These are phyloP conservation scores for Brettanomyces sp. DNA, from an alignment of 805 yeast species.

Conservation along the genomic window DNA sequence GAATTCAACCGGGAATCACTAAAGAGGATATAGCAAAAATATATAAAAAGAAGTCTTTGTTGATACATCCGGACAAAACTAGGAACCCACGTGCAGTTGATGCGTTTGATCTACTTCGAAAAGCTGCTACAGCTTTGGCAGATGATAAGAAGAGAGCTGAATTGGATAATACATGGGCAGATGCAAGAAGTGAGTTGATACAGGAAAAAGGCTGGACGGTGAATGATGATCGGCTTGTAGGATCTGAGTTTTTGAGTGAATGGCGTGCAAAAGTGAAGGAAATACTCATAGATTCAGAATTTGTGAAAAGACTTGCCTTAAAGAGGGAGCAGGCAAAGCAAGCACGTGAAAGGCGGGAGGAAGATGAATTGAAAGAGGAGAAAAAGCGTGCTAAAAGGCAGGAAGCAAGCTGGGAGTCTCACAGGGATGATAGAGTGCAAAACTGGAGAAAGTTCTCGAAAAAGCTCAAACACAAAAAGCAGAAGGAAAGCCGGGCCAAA, in stretches of 20 bases:
- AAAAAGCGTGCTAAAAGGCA: slow-evolving; percentile 25
- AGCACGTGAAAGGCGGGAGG: slow-evolving; percentile 25
- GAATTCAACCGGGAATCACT: slow-evolving; percentile 33
- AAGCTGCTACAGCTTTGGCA: slow-evolving; percentile 36
- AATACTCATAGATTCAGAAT: slow-evolving; percentile 36
- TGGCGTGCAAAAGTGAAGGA: slow-evolving; percentile 36
- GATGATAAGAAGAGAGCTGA: slow-evolving; percentile 29
- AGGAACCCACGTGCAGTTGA: slow-evolving; percentile 46
- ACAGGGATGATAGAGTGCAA: slow-evolving; percentile 45
- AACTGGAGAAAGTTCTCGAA: slow-evolving; percentile 49
- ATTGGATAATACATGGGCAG: slow-evolving; percentile 36
- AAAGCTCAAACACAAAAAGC: slow-evolving; percentile 34
- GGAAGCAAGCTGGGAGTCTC: slow-evolving; percentile 52
- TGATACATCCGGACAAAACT: slow-evolving; percentile 64
- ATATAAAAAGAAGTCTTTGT: slow-evolving; percentile 49
- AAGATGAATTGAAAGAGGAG: slow-evolving; percentile 20
- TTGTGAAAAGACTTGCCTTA: slow-evolving; percentile 31
- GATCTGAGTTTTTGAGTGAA: slow-evolving; percentile 26
- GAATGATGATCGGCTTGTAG: slow-evolving; percentile 27
- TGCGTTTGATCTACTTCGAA: slow-evolving; percentile 53
- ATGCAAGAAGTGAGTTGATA: slow-evolving; percentile 31
- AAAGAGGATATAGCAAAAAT: slow-evolving; percentile 32
- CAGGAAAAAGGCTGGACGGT: slow-evolving; percentile 27
- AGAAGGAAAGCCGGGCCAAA: slow-evolving; percentile 15
- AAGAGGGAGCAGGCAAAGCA: slow-evolving; percentile 34